Evolutionary conservation across 2,329 filamentous ascomycete species (phyloP).

Genomic region (Colletotrichum cereale): DNA sequence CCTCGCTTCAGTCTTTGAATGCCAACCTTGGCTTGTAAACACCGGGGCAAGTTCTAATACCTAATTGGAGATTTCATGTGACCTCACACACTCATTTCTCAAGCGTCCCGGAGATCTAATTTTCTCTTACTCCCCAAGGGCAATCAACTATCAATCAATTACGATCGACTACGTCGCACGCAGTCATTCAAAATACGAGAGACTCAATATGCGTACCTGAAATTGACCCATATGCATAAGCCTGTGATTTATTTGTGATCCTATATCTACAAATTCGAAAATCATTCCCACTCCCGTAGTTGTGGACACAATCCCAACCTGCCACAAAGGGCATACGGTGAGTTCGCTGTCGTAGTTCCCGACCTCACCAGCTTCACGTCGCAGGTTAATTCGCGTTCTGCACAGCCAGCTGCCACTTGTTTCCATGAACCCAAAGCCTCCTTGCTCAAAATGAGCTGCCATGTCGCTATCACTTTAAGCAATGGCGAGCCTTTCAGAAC

Average conservation of each 20-base stretch:
- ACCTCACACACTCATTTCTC: background rate
- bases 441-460: background rate
- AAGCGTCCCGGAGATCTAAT: background rate
- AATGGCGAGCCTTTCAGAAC: background rate
- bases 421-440: background rate
- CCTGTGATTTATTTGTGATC: background rate
- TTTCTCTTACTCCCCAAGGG: background rate
- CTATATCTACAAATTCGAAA: background rate
- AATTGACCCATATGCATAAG: background rate
- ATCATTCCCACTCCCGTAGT: slow-evolving; percentile 8
- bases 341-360: slow-evolving; percentile 1
- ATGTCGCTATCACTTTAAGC: slow-evolving; percentile 11
- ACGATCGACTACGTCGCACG: too few relatives aligned
- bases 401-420: background rate
- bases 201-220: background rate
- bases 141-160: background rate
- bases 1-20: background rate
- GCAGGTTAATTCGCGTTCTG: background rate
- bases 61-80: background rate
- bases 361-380: background rate
- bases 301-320: background rate
- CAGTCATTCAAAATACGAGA: background rate
- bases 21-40: background rate
- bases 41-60: background rate
- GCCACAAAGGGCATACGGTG: background rate